phyloP scores from a whole-genome alignment of 441 rosid species.

The Populus hybrid region DNA sequence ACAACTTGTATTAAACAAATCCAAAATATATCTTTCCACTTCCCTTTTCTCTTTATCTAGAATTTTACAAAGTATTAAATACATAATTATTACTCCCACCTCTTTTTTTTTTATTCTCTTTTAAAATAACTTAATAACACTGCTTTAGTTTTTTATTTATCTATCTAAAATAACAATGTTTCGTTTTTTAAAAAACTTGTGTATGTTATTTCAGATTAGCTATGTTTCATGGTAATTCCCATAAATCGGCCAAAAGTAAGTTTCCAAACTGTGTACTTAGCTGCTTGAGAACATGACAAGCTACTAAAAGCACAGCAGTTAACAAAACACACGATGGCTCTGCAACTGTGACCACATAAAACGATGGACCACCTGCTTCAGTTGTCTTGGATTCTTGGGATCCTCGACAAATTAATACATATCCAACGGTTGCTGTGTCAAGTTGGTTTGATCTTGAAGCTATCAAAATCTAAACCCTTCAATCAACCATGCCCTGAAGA shows the following conservation, averaged over 20 bases:
- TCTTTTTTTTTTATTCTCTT: too few relatives aligned
- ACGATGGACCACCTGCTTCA: slow-evolving; percentile 37
- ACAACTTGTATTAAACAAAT: slow-evolving; percentile 8
- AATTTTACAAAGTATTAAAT: too few relatives aligned
- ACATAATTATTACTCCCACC: too few relatives aligned
- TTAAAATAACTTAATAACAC: too few relatives aligned
- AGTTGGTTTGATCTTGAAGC: slow-evolving; percentile 29
- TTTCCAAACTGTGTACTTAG: too few relatives aligned
- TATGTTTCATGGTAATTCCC: too few relatives aligned
- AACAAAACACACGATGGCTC: not conserved
- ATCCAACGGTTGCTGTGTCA: slow-evolving; percentile 20
- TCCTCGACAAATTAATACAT: not conserved
- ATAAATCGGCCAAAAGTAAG: too few relatives aligned
- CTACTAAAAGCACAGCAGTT: not conserved
- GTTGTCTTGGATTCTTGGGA: slow-evolving; percentile 23
- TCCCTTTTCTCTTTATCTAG: not conserved
- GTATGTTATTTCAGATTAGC: too few relatives aligned
- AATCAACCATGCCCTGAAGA: not conserved
- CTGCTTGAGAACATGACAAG: not conserved
- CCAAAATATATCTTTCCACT: not conserved
- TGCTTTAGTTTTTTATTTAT: too few relatives aligned
- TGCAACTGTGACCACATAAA: slow-evolving; percentile 17
- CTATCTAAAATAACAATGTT: too few relatives aligned
- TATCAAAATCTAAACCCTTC: slow-evolving; percentile 14
- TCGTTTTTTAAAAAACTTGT: too few relatives aligned